Evolutionary conservation across 768 basidiomycete species (phyloP), one percentile per base, ranked within the genome.

Genomic region (Lentinus tigrinus): DNA sequence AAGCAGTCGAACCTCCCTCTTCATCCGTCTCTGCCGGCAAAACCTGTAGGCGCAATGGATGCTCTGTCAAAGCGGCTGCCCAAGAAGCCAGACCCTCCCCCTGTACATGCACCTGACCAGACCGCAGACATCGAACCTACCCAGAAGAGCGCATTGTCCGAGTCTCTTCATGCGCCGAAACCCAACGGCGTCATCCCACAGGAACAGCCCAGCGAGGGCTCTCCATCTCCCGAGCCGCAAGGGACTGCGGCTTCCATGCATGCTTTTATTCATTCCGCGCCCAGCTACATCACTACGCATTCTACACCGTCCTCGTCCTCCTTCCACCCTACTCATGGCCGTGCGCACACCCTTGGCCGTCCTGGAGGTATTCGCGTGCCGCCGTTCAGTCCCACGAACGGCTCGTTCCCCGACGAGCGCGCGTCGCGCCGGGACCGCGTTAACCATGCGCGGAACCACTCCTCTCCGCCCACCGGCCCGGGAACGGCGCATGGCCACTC

Each of bases 381-480:
- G 66, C 58, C 65, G 42, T 58, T 64, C 71, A 42, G 51, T 67
- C 40, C 68, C 72, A 47, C 47, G 60, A 68, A 59, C 63, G 69
- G 37, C 72, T 76, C 48, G 69, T 74, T 59, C 71, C 75, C 57
- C 75, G 78, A 60, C 40, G 60, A 61, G 46, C 60, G 60, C 81
- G 2, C 76, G 79, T 23, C 73, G 77, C 58, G 73, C 69, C 17
- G 77, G 74, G 46, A 63, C 70, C 62, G 69, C 26, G 67, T 67
- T 13, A 73, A 81, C 52, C 83, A 85, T 64, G 67, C 77, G 6
- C 83, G 88, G 39, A 87, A 84, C 42, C 87, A 87, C 61, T 90
- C 89, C 0, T 79, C 87, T 8, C 85, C 87, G 14, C 81, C 85
- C 47, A 68, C 75, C 71, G 77, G 43, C 63, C 67, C 75, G 72